Conservation (phyloP, 106 monocot genomes). For the Phalaenopsis aphrodite region DNA sequence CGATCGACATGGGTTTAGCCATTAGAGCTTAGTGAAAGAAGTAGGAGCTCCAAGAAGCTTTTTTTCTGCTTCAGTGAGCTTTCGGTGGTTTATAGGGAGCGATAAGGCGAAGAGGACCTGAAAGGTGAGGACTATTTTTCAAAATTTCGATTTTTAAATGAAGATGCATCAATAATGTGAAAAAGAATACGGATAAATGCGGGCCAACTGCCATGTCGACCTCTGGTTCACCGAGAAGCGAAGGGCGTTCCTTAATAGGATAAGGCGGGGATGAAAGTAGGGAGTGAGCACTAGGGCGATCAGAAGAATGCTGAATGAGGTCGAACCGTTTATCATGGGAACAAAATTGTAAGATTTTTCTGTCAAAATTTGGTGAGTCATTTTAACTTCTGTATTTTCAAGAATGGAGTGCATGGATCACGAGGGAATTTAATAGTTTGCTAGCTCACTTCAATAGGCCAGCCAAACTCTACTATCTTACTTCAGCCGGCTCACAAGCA, state of each 20-base stretch:
- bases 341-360: too few relatives aligned
- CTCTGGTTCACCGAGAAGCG: conserved; percentile 1
- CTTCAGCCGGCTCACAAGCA: too few relatives aligned
- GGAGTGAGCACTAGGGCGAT: neutral
- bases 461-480: too few relatives aligned
- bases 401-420: too few relatives aligned
- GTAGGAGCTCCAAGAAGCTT: neutral
- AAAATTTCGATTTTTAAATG: neutral
- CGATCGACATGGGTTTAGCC: conserved; percentile 87
- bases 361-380: too few relatives aligned
- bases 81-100: conserved; percentile 1
- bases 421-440: too few relatives aligned
- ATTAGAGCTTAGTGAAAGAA: neutral
- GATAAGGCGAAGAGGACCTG: conserved; percentile 7
- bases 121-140: neutral
- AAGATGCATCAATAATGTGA: neutral
- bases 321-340: too few relatives aligned
- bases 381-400: too few relatives aligned
- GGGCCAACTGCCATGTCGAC: neutral
- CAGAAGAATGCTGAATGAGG: too few relatives aligned
- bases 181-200: conserved; percentile 9
- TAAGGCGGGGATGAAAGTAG: neutral
- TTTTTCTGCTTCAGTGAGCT: neutral
- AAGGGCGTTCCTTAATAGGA: neutral
- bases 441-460: too few relatives aligned